Conservation (phyloP, 2,329 filamentous ascomycete species). For the Venturia carpophila region DNA sequence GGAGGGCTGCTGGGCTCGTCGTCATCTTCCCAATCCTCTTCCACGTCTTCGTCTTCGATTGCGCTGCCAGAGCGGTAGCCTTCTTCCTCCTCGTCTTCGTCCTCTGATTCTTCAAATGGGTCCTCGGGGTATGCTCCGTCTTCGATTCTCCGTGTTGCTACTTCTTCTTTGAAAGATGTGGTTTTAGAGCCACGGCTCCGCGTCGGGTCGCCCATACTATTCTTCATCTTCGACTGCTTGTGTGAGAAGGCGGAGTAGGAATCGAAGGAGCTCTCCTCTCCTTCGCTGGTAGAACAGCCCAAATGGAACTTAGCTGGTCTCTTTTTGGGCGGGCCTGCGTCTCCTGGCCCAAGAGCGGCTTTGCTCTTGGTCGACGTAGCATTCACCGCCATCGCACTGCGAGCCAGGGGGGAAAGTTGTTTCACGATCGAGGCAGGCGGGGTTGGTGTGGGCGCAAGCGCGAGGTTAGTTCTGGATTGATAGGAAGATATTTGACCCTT, state of each 20-base stretch:
- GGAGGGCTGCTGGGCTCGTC: slow-evolving; percentile 73
- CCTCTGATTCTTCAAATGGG: slow-evolving; percentile 44
- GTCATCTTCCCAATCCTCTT: slow-evolving; percentile 50
- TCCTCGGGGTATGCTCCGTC: slow-evolving; percentile 50
- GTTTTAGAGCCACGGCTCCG: slow-evolving; percentile 50
- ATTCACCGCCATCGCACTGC: slow-evolving; percentile 24
- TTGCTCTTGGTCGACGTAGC: slow-evolving; percentile 17
- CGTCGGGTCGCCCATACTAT: slow-evolving; percentile 48
- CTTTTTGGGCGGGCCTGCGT: slow-evolving; percentile 43
- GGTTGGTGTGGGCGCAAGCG: slow-evolving; percentile 32
- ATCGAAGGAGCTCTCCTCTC: slow-evolving; percentile 70
- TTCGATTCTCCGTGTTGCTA: slow-evolving; percentile 58
- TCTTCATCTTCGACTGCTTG: slow-evolving; percentile 27
- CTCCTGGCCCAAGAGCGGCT: not conserved
- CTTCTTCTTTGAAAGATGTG: slow-evolving; percentile 71
- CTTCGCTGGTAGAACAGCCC: slow-evolving; percentile 75
- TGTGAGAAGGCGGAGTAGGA: slow-evolving; percentile 31
- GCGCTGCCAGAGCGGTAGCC: slow-evolving; percentile 70
- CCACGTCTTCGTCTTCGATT: slow-evolving; percentile 51
- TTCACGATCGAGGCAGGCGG: slow-evolving; percentile 56
- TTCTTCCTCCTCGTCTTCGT: slow-evolving; percentile 43
- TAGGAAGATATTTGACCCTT: slow-evolving; percentile 65
- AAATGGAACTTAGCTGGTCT: slow-evolving; percentile 66
- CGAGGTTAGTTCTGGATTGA: slow-evolving; percentile 51
- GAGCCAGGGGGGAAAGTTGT: slow-evolving; percentile 29